Evolutionary conservation across 2,329 filamentous ascomycete species (phyloP).

Genomic region (Phyllosticta citriasiana): DNA sequence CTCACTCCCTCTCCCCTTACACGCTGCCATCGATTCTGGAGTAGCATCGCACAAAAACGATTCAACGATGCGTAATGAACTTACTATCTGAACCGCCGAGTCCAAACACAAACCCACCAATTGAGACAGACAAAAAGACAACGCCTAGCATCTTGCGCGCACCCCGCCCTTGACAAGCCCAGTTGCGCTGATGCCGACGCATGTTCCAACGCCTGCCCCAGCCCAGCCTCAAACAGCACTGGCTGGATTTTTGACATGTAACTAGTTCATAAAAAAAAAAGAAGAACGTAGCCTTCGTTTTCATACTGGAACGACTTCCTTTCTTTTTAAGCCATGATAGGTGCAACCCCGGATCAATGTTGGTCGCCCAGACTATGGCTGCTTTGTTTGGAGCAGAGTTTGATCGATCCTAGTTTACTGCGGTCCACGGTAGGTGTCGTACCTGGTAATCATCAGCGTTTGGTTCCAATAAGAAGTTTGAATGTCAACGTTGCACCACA

Average conservation of each 20-base stretch:
- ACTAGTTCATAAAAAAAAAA: neutral
- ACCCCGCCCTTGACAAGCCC: neutral
- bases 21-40: neutral
- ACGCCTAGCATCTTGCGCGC: neutral
- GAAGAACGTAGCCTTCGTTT: neutral
- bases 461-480: neutral
- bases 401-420: slow-evolving; percentile 6
- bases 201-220: neutral
- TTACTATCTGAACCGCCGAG: neutral
- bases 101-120: neutral
- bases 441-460: slow-evolving; percentile 1
- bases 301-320: neutral
- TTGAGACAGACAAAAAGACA: neutral
- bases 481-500: no score
- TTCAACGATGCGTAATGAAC: neutral
- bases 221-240: neutral
- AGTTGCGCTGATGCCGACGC: neutral
- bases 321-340: neutral
- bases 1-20: neutral
- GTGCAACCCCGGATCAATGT: neutral
- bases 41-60: neutral
- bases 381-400: neutral
- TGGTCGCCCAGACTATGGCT: neutral
- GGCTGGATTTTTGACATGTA: neutral
- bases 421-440: slow-evolving; percentile 10